Conservation (phyloP, 306 rosid species). For the Quercus mongolica region DNA sequence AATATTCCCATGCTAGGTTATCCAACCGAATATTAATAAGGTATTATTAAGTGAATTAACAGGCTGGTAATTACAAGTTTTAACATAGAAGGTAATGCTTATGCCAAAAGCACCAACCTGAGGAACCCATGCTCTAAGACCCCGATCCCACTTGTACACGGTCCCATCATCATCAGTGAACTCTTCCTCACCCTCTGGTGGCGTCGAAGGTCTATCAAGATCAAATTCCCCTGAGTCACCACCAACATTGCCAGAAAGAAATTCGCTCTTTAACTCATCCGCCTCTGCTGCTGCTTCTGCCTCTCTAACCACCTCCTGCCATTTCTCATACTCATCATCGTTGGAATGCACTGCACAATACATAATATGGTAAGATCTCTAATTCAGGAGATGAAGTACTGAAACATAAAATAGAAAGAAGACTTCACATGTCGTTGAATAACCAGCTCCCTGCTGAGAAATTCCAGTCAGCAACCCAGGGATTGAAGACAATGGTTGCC, state of each 20-base stretch:
- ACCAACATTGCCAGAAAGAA: slow-evolving; percentile 17
- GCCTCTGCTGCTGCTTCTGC: slow-evolving; percentile 46
- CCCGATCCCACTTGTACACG: slow-evolving; percentile 75
- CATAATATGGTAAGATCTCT: slow-evolving; percentile 19
- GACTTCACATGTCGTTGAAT: slow-evolving; percentile 43
- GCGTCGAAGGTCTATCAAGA: slow-evolving; percentile 72
- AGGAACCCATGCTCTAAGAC: slow-evolving; percentile 84
- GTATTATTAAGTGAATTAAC: background rate
- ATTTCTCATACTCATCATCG: slow-evolving; percentile 72
- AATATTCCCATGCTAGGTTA: background rate
- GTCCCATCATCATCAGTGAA: slow-evolving; percentile 97
- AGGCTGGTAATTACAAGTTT: background rate
- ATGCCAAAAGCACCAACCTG: slow-evolving; percentile 53
- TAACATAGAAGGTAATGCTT: background rate
- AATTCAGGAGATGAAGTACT: background rate
- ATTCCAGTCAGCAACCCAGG: slow-evolving; percentile 47
- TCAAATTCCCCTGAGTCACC: slow-evolving; percentile 35
- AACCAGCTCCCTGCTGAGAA: slow-evolving; percentile 26
- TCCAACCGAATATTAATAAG: background rate
- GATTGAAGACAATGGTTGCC: slow-evolving; percentile 82
- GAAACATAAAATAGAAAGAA: background rate
- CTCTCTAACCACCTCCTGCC: slow-evolving; percentile 72
- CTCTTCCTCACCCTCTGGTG: slow-evolving; percentile 95
- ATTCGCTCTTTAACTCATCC: slow-evolving; percentile 28
- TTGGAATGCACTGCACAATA: slow-evolving; percentile 42